Conservation (phyloP, 2,329 filamentous ascomycete species). For the Domatiomyces globalis region DNA sequence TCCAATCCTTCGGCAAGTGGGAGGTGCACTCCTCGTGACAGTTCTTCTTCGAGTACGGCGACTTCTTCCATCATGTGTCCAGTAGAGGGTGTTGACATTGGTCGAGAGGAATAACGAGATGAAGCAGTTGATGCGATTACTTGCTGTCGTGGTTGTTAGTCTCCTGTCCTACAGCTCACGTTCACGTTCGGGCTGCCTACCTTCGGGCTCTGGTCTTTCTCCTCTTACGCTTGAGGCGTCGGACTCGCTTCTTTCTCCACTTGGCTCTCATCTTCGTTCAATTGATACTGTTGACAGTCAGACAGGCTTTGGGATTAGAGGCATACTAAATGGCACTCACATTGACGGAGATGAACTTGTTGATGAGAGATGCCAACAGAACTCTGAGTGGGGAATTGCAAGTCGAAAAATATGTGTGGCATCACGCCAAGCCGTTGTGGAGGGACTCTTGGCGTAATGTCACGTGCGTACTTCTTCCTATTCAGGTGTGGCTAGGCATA, state of each 20-base stretch:
- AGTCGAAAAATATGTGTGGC: background rate
- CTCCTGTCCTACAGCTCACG: background rate
- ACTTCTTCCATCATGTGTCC: slow-evolving; percentile 5
- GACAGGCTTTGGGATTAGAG: background rate
- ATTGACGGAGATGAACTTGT: background rate
- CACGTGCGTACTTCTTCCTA: background rate
- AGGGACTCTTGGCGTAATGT: background rate
- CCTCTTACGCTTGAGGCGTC: slow-evolving; percentile 98
- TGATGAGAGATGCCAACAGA: background rate
- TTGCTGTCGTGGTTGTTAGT: slow-evolving; percentile 40
- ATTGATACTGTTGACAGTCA: slow-evolving; percentile 8
- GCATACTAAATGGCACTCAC: background rate
- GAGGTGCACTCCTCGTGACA: slow-evolving; percentile 4
- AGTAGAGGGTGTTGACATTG: slow-evolving; percentile 15
- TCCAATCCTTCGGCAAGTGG: slow-evolving; percentile 6
- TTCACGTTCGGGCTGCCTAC: slow-evolving; percentile 47
- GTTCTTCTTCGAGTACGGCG: slow-evolving; percentile 5
- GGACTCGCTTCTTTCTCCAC: slow-evolving; percentile 99
- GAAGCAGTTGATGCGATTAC: slow-evolving; percentile 49
- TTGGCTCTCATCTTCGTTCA: slow-evolving; percentile 63
- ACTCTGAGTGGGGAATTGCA: background rate
- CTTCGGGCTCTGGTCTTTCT: slow-evolving; percentile 98
- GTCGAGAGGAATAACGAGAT: slow-evolving; percentile 34
- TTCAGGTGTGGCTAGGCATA: background rate
- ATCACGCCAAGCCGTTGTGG: background rate